Percentiles rank a stretch among this genome's conserved stretches.
Conservation (phyloP, 371 early-diverging fungal species). For the Astathelohania contejeani region DNA sequence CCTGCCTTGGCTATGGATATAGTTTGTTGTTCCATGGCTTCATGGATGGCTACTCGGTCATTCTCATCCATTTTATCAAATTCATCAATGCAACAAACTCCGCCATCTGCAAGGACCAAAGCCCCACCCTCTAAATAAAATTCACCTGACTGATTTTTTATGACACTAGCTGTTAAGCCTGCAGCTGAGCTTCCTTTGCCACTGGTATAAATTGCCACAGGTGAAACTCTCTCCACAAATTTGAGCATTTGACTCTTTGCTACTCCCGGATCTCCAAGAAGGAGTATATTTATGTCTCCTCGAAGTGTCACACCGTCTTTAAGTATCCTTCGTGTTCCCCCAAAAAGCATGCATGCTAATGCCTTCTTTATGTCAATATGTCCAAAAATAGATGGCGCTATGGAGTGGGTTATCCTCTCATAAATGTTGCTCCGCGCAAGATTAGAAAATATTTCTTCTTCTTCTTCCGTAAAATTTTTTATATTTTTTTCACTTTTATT, state of each 20-base stretch:
- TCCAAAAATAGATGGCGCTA: constrained; percentile 48
- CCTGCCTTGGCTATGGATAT: constrained; percentile 99
- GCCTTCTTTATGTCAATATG: constrained; percentile 81
- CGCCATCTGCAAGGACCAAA: constrained; percentile 96
- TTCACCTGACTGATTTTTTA: constrained; percentile 62
- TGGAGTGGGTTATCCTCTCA: constrained; percentile 53
- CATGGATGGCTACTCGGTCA: constrained; percentile 98
- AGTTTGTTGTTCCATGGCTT: constrained; percentile 99
- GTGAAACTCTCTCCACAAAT: constrained; percentile 81
- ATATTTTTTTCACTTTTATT: constrained; percentile 21
- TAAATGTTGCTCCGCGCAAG: constrained; percentile 71
- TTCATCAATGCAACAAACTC: constrained; percentile 98
- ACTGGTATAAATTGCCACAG: constrained; percentile 75
- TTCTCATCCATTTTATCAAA: constrained; percentile 99
- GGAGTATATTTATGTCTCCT: constrained; percentile 93
- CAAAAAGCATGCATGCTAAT: constrained; percentile 82
- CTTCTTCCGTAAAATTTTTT: constrained; percentile 66
- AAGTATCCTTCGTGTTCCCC: constrained; percentile 79
- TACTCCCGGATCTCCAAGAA: constrained; percentile 96
- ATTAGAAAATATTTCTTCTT: constrained; percentile 68
- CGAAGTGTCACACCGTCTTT: constrained; percentile 85
- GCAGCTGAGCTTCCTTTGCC: constrained; percentile 73
- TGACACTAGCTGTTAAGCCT: constrained; percentile 70
- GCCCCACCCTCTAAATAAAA: constrained; percentile 98
- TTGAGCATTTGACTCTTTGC: constrained; percentile 96